These are phyloP conservation scores for Bryum argenteum DNA, from an alignment of 225 moss, liverwort and hornwort genomes.

Conservation along the genomic window DNA sequence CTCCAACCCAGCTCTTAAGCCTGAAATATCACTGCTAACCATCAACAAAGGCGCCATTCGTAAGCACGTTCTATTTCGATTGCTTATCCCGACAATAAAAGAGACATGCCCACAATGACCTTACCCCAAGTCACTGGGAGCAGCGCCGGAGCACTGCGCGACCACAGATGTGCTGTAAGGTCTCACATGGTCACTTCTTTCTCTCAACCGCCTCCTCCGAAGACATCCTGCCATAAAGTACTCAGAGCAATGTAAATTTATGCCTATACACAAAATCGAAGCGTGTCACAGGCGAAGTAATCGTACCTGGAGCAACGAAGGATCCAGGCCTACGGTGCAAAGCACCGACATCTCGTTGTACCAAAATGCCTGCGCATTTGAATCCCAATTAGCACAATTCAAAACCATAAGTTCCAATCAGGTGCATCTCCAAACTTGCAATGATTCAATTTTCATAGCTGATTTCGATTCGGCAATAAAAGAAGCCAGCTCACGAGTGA, in stretches of 20 bases:
- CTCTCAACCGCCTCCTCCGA: conserved; percentile 29
- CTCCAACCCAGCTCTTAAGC: conserved; percentile 31
- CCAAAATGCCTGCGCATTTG: conserved; percentile 31
- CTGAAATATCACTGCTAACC: conserved; percentile 36
- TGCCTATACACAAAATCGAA: neutral
- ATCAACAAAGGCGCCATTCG: conserved; percentile 10
- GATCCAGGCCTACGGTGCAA: conserved; percentile 19
- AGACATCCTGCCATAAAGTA: conserved; percentile 15
- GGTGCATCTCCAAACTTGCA: conserved; percentile 2
- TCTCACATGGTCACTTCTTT: conserved; percentile 26
- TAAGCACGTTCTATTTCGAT: neutral
- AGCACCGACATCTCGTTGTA: conserved; percentile 15
- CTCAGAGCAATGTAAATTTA: neutral
- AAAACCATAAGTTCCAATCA: neutral
- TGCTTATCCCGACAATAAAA: neutral
- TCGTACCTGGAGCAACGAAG: conserved; percentile 36
- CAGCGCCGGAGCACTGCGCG: conserved; percentile 28
- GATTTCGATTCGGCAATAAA: neutral
- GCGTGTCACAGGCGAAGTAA: conserved; percentile 4
- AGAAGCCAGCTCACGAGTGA: conserved; percentile 29
- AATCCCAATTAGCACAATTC: conserved; percentile 4
- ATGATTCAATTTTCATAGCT: neutral
- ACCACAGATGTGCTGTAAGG: conserved; percentile 30
- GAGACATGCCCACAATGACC: neutral
- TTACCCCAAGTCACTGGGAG: conserved; percentile 36